A percentile compares a stretch with the other conserved stretches of the same genome.
Conservation (phyloP, 2,329 filamentous ascomycete species). For the Claviceps sp. region DNA sequence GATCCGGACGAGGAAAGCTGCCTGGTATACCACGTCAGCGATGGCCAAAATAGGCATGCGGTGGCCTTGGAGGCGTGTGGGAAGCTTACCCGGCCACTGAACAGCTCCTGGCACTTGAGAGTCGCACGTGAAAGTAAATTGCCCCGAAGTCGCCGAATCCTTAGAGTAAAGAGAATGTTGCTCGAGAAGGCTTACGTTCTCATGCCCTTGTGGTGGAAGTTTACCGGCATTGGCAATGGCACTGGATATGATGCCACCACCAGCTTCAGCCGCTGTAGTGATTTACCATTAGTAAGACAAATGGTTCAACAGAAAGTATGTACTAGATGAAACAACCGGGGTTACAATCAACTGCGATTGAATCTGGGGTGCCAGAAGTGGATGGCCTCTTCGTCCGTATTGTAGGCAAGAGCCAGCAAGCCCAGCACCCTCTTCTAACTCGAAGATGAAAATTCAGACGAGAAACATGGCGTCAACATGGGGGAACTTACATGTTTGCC, state of each 20-base stretch:
- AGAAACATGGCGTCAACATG: neutral
- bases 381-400: neutral
- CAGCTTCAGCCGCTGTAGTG: constrained; percentile 24
- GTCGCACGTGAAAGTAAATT: constrained; percentile 95
- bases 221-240: constrained; percentile 84
- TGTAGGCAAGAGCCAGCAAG: too few relatives aligned
- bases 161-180: constrained; percentile 48
- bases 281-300: neutral
- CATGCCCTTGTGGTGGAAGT: constrained; percentile 52
- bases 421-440: too few relatives aligned
- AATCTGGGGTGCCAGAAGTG: neutral
- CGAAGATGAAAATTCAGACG: too few relatives aligned
- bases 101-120: constrained; percentile 73
- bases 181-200: constrained; percentile 66
- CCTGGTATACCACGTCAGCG: neutral
- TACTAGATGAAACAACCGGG: neutral
- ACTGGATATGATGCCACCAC: constrained; percentile 70
- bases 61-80: neutral
- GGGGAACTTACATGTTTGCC: constrained; percentile 27
- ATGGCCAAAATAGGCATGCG: neutral
- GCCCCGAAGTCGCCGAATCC: constrained; percentile 57
- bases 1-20: constrained; percentile 9
- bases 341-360: neutral
- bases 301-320: neutral
- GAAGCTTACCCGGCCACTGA: constrained; percentile 51